Percentiles rank a stretch among this genome's conserved stretches.
These are phyloP conservation scores for Arabidopsis suecica DNA, from an alignment of 345 rosid species.

Conservation along the genomic window DNA sequence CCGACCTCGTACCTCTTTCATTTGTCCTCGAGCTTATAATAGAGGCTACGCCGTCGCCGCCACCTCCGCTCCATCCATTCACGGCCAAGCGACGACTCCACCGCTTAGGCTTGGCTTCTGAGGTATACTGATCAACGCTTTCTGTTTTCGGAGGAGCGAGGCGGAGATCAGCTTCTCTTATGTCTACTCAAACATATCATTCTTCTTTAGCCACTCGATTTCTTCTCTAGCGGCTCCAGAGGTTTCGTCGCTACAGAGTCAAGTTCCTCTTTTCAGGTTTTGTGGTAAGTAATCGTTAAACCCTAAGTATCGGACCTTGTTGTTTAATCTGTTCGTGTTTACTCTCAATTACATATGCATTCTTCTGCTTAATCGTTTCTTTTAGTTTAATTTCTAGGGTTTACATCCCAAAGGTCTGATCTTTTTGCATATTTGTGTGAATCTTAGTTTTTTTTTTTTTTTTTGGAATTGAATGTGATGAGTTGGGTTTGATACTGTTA, in stretches of 20 bases:
- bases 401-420: not conserved
- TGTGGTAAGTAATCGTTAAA: slow-evolving; percentile 31
- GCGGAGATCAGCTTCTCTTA: slow-evolving; percentile 39
- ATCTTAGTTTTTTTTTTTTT: slow-evolving; percentile 35
- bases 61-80: slow-evolving; percentile 22
- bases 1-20: slow-evolving; percentile 44
- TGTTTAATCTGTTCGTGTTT: slow-evolving; percentile 9
- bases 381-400: slow-evolving; percentile 14
- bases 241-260: slow-evolving; percentile 9
- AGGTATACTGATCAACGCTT: slow-evolving; percentile 39
- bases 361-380: not conserved
- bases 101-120: slow-evolving; percentile 21
- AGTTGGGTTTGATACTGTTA: slow-evolving; percentile 4
- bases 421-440: slow-evolving; percentile 18
- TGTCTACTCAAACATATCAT: slow-evolving; percentile 29
- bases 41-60: slow-evolving; percentile 28
- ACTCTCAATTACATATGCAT: slow-evolving; percentile 14
- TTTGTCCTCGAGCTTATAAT: slow-evolving; percentile 22
- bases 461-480: slow-evolving; percentile 25
- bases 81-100: slow-evolving; percentile 31
- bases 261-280: slow-evolving; percentile 32
- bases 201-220: slow-evolving; percentile 32
- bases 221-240: slow-evolving; percentile 25
- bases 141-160: slow-evolving; percentile 28
- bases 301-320: slow-evolving; percentile 36